Evolutionary conservation across 2,329 filamentous ascomycete genomes (phyloP).

Genomic region (Pseudocercospora vitis): DNA sequence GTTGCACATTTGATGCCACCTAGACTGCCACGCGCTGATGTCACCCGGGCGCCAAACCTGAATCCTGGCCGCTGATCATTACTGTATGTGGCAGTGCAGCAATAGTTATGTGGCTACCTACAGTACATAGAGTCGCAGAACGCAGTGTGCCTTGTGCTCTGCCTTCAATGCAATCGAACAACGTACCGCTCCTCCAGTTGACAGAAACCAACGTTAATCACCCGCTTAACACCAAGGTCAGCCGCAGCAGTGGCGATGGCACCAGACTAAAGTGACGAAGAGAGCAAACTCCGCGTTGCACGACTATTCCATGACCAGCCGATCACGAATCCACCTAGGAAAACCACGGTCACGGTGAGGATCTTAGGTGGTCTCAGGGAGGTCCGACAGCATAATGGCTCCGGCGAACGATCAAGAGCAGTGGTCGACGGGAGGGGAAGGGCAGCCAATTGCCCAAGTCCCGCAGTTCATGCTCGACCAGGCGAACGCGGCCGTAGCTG

Average conservation of each 20-base stretch:
- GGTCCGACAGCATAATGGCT: too few relatives aligned
- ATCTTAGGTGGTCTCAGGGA: too few relatives aligned
- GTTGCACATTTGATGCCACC: too few relatives aligned
- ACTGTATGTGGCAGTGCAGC: neutral
- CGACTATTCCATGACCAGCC: neutral
- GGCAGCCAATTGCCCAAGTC: slow-evolving; percentile 13
- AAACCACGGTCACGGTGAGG: neutral
- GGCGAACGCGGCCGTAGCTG: slow-evolving; percentile 31
- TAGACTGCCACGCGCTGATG: neutral
- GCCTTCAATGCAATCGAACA: neutral
- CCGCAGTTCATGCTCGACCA: slow-evolving; percentile 33
- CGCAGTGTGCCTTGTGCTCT: too few relatives aligned
- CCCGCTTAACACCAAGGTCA: neutral
- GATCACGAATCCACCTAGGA: neutral
- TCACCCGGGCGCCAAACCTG: slow-evolving; percentile 8
- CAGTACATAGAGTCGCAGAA: neutral
- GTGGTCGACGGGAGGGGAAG: neutral
- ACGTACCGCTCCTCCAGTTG: neutral
- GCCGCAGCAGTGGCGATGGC: neutral
- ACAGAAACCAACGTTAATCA: too few relatives aligned
- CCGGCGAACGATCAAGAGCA: slow-evolving; percentile 11
- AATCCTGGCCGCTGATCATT: neutral
- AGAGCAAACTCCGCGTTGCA: neutral
- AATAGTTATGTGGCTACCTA: neutral
- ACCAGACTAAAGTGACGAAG: neutral